These are phyloP conservation scores for Blakeslea trispora DNA, from an alignment of 371 early-diverging fungal genomes.

Conservation along the genomic window DNA sequence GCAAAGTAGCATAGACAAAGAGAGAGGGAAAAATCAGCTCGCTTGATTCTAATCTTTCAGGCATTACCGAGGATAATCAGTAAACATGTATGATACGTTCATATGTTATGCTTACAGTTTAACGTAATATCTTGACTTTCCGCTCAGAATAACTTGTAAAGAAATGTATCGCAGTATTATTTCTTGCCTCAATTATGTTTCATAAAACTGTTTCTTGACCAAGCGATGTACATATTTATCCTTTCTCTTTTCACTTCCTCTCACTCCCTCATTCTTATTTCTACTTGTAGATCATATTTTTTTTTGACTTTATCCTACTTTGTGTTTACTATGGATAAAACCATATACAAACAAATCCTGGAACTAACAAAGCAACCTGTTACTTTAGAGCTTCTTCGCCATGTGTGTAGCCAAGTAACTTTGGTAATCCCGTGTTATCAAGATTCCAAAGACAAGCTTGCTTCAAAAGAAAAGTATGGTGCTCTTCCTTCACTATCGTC, in stretches of 20 bases:
- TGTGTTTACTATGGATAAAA: conserved; percentile 14
- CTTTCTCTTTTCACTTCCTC: neutral
- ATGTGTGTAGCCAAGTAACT: conserved; percentile 19
- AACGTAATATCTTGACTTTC: neutral
- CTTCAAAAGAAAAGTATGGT: conserved; percentile 1
- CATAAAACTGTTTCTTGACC: neutral
- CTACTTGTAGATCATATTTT: neutral
- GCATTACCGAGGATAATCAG: neutral
- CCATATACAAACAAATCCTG: conserved; percentile 14
- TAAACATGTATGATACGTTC: neutral
- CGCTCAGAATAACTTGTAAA: neutral
- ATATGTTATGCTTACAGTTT: neutral
- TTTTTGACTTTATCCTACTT: no score
- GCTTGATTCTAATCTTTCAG: neutral
- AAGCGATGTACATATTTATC: neutral
- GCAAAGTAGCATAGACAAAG: conserved; percentile 8
- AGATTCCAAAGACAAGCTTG: neutral
- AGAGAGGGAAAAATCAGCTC: neutral
- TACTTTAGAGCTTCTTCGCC: conserved; percentile 13
- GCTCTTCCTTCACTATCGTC: conserved; percentile 9
- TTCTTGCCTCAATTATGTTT: neutral
- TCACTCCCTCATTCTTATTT: neutral
- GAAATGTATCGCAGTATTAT: neutral
- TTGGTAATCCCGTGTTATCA: conserved; percentile 27
- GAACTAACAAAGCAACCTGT: conserved; percentile 18